Evolutionary conservation across 2,329 filamentous ascomycete species (phyloP).

Genomic region (Penicillium sp.): DNA sequence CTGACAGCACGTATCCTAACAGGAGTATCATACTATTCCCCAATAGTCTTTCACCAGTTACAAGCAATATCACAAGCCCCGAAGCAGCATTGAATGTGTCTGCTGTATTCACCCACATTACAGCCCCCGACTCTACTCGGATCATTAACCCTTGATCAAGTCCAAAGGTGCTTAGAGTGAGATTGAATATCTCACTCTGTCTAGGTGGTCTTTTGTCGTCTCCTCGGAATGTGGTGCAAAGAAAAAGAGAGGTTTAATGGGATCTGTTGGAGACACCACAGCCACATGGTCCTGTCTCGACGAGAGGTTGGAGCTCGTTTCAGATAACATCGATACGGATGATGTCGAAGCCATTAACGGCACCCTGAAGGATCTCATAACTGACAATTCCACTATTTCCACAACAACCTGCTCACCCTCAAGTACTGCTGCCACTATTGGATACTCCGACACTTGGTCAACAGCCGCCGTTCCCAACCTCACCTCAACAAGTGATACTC

Average conservation of each 20-base stretch:
- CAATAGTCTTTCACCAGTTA: not conserved
- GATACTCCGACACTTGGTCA: not conserved
- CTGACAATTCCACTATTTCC: not conserved
- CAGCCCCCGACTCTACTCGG: not conserved
- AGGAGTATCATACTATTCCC: not conserved
- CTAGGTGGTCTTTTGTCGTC: not conserved
- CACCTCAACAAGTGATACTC: not conserved
- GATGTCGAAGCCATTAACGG: not conserved
- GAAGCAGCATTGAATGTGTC: not conserved
- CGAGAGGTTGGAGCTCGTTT: not conserved
- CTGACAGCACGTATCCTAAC: not conserved
- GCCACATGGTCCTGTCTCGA: not conserved
- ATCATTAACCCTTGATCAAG: not conserved
- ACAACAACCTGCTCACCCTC: not conserved
- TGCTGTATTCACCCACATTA: not conserved
- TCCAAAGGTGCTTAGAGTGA: not conserved
- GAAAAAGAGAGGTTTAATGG: not conserved
- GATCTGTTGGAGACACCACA: not conserved
- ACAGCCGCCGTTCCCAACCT: not conserved
- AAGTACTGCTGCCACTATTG: not conserved
- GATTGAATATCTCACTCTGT: not conserved
- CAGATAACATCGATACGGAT: not conserved
- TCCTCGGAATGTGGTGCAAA: not conserved
- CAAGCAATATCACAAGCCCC: not conserved
- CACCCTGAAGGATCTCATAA: not conserved